Percentiles rank a stretch among this genome's conserved stretches.
Conservation (phyloP, 495 filamentous ascomycete species). For the Xylaria venustula region DNA sequence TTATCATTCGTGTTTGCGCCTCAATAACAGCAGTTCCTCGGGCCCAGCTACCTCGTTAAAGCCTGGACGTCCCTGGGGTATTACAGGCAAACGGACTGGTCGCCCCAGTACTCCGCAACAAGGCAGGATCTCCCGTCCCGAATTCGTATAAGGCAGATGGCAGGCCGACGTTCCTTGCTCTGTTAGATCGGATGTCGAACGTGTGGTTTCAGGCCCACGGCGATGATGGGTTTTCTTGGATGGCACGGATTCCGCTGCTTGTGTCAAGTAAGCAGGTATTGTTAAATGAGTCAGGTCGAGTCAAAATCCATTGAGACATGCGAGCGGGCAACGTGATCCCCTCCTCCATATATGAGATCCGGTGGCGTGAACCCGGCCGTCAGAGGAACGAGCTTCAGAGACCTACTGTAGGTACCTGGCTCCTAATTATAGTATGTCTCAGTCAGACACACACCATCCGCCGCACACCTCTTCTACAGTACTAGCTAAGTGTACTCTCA, state of each 20-base stretch:
- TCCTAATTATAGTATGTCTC: constrained; percentile 11
- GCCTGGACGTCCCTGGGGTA: too few relatives aligned
- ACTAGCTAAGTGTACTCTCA: not conserved
- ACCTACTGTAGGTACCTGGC: not conserved
- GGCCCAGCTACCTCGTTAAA: too few relatives aligned
- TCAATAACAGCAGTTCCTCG: too few relatives aligned
- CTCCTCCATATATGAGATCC: not conserved
- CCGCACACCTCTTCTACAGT: not conserved
- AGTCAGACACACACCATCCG: not conserved
- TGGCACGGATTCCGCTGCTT: not conserved
- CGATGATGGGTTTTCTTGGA: not conserved
- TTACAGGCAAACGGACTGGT: not conserved
- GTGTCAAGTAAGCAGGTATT: not conserved
- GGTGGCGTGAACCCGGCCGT: too few relatives aligned
- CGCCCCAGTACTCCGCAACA: not conserved
- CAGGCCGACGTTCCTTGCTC: not conserved
- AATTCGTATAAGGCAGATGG: not conserved
- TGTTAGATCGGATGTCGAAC: not conserved
- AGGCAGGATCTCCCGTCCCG: not conserved
- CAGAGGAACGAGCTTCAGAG: not conserved
- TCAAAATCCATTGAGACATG: not conserved
- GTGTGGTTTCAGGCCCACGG: not conserved
- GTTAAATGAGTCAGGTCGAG: not conserved
- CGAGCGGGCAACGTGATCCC: not conserved
- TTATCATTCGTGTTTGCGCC: not conserved